These are phyloP conservation scores for Xerocomus minutiporus DNA, from an alignment of 1,284 basidiomycete genomes.

Conservation along the genomic window DNA sequence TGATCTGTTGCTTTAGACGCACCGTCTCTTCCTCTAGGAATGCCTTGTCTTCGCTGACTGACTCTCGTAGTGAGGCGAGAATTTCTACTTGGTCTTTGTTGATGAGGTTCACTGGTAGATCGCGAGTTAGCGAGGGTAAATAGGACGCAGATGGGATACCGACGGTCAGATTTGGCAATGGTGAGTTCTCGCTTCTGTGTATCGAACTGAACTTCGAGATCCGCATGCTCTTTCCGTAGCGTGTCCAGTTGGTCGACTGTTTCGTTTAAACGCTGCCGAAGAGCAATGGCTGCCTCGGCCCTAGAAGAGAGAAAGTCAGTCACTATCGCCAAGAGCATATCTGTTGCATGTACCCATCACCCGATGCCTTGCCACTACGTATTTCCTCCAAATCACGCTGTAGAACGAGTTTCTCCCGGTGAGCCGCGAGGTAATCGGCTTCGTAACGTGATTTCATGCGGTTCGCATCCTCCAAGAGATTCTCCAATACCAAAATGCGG, in stretches of 20 bases:
- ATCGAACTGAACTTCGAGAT: constrained; percentile 71
- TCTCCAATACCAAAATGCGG: constrained; percentile 79
- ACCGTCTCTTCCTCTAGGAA: constrained; percentile 67
- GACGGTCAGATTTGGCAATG: constrained; percentile 83
- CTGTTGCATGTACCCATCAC: constrained; percentile 63
- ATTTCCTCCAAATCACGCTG: constrained; percentile 87
- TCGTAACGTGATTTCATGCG: constrained; percentile 89
- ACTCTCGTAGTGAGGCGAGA: constrained; percentile 76
- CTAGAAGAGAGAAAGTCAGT: constrained; percentile 37
- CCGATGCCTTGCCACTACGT: constrained; percentile 74
- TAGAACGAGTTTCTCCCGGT: constrained; percentile 78
- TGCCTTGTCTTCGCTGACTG: constrained; percentile 83
- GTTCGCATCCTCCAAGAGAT: constrained; percentile 86
- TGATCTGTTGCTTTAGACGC: constrained; percentile 64
- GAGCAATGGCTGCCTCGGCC: constrained; percentile 80
- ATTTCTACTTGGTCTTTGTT: constrained; percentile 86
- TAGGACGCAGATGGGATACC: constrained; percentile 29
- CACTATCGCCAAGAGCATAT: constrained; percentile 1
- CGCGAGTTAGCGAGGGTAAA: constrained; percentile 1
- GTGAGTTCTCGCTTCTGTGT: constrained; percentile 68
- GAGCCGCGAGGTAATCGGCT: constrained; percentile 80
- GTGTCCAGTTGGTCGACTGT: constrained; percentile 78
- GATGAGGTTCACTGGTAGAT: constrained; percentile 65
- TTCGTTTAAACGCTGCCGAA: constrained; percentile 85
- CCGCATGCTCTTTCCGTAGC: constrained; percentile 63